Evolutionary conservation across 2,329 filamentous ascomycete species (phyloP).

Genomic region (Diaporthe ampelina): DNA sequence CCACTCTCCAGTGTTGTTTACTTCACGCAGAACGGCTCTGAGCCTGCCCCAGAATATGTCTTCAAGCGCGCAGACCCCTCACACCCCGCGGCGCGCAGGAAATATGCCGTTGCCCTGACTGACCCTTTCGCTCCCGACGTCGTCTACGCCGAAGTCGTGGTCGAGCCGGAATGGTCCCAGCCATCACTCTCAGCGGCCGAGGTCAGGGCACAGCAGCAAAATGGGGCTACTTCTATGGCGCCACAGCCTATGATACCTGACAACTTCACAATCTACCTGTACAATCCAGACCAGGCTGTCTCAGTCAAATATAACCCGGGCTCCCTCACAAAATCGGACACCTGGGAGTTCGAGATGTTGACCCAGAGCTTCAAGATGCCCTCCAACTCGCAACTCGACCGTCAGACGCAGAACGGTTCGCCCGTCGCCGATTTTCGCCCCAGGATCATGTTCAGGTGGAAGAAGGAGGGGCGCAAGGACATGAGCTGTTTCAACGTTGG

Average conservation of each 20-base stretch:
- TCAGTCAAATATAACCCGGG: conserved; percentile 78
- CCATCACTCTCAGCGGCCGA: conserved; percentile 86
- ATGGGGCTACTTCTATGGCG: conserved; percentile 60
- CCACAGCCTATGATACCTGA: conserved; percentile 81
- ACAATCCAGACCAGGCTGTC: conserved; percentile 92
- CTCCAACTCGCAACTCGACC: conserved; percentile 83
- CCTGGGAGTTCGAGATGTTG: conserved; percentile 95
- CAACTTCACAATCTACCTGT: conserved; percentile 87
- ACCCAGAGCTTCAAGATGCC: conserved; percentile 86
- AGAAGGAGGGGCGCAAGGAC: conserved; percentile 89
- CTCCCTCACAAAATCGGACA: conserved; percentile 83
- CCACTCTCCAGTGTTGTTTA: conserved; percentile 70
- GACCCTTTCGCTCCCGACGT: conserved; percentile 86
- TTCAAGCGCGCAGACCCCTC: conserved; percentile 81
- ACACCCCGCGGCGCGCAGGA: conserved; percentile 77
- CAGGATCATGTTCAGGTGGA: conserved; percentile 89
- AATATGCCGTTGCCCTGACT: conserved; percentile 88
- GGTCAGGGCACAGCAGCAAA: conserved; percentile 70
- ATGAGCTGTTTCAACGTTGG: conserved; percentile 91
- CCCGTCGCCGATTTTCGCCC: conserved; percentile 68
- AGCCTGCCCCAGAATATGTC: conserved; percentile 84
- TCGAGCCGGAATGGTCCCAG: conserved; percentile 88
- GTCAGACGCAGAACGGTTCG: conserved; percentile 68
- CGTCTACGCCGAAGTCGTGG: conserved; percentile 87
- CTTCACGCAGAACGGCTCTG: conserved; percentile 81